Evolutionary conservation across 1,284 basidiomycete genomes (phyloP), one percentile per base, ranked within the genome.

Genomic region (Schizophyllum amplum): DNA sequence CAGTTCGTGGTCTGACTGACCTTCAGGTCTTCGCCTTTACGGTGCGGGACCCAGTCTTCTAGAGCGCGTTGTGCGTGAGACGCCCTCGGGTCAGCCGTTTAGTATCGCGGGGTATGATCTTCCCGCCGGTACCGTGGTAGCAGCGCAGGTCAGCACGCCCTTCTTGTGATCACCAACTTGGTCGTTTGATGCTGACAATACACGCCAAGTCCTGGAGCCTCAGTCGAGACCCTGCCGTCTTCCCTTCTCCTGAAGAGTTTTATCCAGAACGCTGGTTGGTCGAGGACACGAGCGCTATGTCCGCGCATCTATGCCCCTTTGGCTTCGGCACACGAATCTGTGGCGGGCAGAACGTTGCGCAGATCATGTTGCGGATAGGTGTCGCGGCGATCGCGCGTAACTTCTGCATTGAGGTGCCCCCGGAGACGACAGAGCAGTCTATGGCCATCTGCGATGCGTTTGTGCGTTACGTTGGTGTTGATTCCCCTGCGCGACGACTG

Each of bases 371-470:
- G 27, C 52, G 53, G 42, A 55, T 52, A 17, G 52, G 33, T 7
- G n/a, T 61, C 17, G 59, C 62, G 1, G 55, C 54, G 24, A 51
- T 64, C 51, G 58, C 57, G 15, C 49, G 57, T 20, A 64, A 61
- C 57, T 64, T 64, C 51, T 57, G 61, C 15, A 27, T 64, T 7
- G 25, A 42, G 17, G 59, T 58, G 22, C 51, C 57, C 33, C 23
- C 54, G 1, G 61, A 62, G 57, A 64, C 62, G 51, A 61, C 54
- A 21, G 61, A 58, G 52, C 47, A 48, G 55, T 57, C 57, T 13
- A 64, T 64, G 62, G 61, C 60, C 15, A 53, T 57, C 22, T 54
- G 55, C 42, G 62, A 64, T 55, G 55, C 56, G 23, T 62, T 64
- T 25, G 62, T 64, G 50, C 53, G 62, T 59, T 42, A 9, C 17